These are phyloP conservation scores for Pyrenopolyporus hunteri DNA, from an alignment of 495 filamentous ascomycete species.

Conservation along the genomic window DNA sequence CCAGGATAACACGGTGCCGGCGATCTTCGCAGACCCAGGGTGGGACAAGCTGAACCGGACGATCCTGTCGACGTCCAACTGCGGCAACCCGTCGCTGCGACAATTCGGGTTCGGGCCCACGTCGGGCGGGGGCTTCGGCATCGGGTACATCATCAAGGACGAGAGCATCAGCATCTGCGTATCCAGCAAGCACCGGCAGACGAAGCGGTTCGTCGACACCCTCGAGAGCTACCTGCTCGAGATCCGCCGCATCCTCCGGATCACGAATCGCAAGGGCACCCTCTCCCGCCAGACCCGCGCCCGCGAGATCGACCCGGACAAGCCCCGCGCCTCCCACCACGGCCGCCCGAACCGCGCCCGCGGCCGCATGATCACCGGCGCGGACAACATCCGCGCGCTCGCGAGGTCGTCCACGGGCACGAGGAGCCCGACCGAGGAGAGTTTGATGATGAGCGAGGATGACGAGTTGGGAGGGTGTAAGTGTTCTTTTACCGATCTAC, in stretches of 20 bases:
- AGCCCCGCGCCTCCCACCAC: slow-evolving; percentile 30
- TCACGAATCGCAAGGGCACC: slow-evolving; percentile 60
- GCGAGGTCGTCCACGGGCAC: slow-evolving; percentile 47
- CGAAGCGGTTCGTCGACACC: slow-evolving; percentile 84
- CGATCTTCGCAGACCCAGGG: slow-evolving; percentile 84
- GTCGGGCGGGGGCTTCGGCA: slow-evolving; percentile 92
- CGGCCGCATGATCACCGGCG: slow-evolving; percentile 61
- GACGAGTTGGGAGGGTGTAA: slow-evolving; percentile 93
- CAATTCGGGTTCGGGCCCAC: slow-evolving; percentile 98
- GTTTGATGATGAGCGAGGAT: slow-evolving; percentile 74
- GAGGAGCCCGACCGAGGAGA: slow-evolving; percentile 60
- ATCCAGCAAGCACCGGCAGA: slow-evolving; percentile 90
- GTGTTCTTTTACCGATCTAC: slow-evolving; percentile 44
- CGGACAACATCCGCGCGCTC: slow-evolving; percentile 49
- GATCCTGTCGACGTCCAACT: slow-evolving; percentile 96
- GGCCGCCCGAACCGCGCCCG: slow-evolving; percentile 55
- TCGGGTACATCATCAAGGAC: slow-evolving; percentile 99
- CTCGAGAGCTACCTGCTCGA: slow-evolving; percentile 90
- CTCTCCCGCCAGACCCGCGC: slow-evolving; percentile 45
- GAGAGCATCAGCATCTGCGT: slow-evolving; percentile 92
- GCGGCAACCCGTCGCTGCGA: slow-evolving; percentile 94
- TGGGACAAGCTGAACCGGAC: slow-evolving; percentile 97
- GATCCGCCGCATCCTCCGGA: slow-evolving; percentile 79
- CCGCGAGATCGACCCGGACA: slow-evolving; percentile 50
- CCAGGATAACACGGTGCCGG: slow-evolving; percentile 63